Conservation (phyloP, 768 basidiomycete species). For the Neoboletus brunneissimus region DNA sequence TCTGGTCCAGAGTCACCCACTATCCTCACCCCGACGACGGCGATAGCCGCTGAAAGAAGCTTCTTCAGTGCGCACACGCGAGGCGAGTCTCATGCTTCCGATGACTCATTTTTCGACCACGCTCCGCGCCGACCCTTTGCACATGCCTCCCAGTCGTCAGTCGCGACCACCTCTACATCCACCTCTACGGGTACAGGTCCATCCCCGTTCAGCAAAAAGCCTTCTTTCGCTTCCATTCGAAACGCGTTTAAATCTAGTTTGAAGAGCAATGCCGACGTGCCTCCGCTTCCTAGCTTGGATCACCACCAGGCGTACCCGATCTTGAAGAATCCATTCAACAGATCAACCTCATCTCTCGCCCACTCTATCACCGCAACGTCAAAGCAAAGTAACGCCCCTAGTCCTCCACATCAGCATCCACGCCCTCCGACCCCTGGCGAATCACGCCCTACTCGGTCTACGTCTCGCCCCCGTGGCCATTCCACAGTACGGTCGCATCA, state of each 20-base stretch:
- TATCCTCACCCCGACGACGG: slow-evolving; percentile 45
- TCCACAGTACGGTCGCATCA: slow-evolving; percentile 68
- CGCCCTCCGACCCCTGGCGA: slow-evolving; percentile 62
- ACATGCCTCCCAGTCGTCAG: slow-evolving; percentile 71
- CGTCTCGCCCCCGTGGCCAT: slow-evolving; percentile 55
- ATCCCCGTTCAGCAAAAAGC: slow-evolving; percentile 71
- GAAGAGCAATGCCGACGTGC: slow-evolving; percentile 58
- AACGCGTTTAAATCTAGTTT: slow-evolving; percentile 73
- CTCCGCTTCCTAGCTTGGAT: slow-evolving; percentile 74
- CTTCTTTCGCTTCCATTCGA: slow-evolving; percentile 82
- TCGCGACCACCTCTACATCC: slow-evolving; percentile 45
- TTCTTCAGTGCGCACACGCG: slow-evolving; percentile 64
- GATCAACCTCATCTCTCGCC: slow-evolving; percentile 73
- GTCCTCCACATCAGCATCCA: slow-evolving; percentile 45
- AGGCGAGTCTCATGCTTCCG: slow-evolving; percentile 75
- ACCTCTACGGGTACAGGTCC: slow-evolving; percentile 14
- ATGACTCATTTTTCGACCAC: slow-evolving; percentile 67
- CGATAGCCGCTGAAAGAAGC: slow-evolving; percentile 47
- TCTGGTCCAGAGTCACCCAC: slow-evolving; percentile 70
- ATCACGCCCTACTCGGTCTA: slow-evolving; percentile 28
- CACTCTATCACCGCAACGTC: slow-evolving; percentile 40
- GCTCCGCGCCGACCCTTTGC: slow-evolving; percentile 59
- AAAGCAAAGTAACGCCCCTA: slow-evolving; percentile 42
- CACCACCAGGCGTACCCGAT: slow-evolving; percentile 60
- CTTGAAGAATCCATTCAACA: slow-evolving; percentile 79